Evolutionary conservation across 2,329 filamentous ascomycete species (phyloP), one percentile per base, ranked within the genome.

Genomic region (Arthrobotrys sinensis): DNA sequence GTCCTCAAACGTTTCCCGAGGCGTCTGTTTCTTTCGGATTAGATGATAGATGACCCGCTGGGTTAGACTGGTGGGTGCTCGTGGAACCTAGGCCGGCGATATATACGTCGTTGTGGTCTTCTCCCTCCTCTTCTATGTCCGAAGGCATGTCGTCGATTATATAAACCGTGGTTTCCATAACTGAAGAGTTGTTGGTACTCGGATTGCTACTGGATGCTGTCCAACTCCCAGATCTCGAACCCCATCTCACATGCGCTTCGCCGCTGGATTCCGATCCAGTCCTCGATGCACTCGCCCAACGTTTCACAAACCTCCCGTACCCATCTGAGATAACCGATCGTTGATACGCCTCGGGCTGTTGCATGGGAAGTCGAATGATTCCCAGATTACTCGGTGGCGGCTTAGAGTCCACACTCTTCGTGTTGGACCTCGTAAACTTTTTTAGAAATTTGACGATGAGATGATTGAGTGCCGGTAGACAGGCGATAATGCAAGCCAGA

Each of bases 401-500:
- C n/a, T 60, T 19, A 19, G 21, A 3, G 4, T 48, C 24, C 6
- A 38, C 24, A 28, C 52, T 48, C 8, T 6, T 12, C 24, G 14
- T 43, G 3, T 46, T 16, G 16, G 11, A 12, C 11, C 46, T 48
- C 3, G 53, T 52, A 3, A 28, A 45, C 11, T 32, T 65, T 28
- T 64, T 60, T 3, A 66, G 24, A 34, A 65, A 62, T 46, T 52
- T 63, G 28, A 75, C 36, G 21, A 67, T 65, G 28, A 66, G 24
- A 40, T 76, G 72, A 16, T 76, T 76, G n/a, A 76, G 57, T 1
- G 72, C 72, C 2, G 72, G 72, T 40, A 76, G 24, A 16, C 72
- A 69, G n/a, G 72, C 72, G 14, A 76, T 70, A 10, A 67, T 52
- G 40, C 62, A 66, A 12, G 72, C 72, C 7, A 76, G 38, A 21